Conservation (phyloP, 345 rosid genomes). For the Populus nigra region DNA sequence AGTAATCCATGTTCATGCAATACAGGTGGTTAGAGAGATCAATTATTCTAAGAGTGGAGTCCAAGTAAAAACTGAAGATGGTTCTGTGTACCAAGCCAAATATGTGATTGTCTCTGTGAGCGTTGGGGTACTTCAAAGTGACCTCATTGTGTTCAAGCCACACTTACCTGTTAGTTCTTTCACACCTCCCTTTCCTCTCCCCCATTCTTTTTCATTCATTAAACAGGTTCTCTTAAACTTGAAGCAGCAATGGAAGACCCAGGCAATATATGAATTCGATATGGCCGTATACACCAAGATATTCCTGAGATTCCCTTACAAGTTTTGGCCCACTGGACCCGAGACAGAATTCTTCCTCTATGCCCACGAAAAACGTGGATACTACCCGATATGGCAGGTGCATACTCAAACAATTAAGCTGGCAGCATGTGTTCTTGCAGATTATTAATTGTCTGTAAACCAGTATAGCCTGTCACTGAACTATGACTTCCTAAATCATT, state of each 20-base stretch:
- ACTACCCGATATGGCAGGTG: conserved; percentile 35
- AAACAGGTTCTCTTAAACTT: not conserved
- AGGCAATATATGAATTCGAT: conserved; percentile 21
- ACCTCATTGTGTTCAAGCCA: conserved; percentile 26
- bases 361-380: conserved; percentile 21
- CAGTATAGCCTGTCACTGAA: not conserved
- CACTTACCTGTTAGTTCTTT: conserved; percentile 17
- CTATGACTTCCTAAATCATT: not conserved
- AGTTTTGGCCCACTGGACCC: conserved; percentile 26
- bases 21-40: conserved; percentile 18
- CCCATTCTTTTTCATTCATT: not conserved
- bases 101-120: conserved; percentile 26
- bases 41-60: conserved; percentile 13
- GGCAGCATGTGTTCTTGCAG: not conserved
- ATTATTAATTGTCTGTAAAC: too few species aligned
- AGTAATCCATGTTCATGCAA: too few species aligned
- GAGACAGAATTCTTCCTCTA: conserved; percentile 32
- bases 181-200: not conserved
- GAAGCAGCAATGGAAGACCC: conserved; percentile 27
- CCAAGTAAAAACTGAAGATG: conserved; percentile 26
- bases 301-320: conserved; percentile 29
- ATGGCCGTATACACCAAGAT: conserved; percentile 32
- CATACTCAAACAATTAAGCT: not conserved
- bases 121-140: conserved; percentile 31
- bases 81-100: conserved; percentile 15